Evolutionary conservation across 2,329 filamentous ascomycete genomes (phyloP).

Genomic region (Aspergillus quadricinctus): DNA sequence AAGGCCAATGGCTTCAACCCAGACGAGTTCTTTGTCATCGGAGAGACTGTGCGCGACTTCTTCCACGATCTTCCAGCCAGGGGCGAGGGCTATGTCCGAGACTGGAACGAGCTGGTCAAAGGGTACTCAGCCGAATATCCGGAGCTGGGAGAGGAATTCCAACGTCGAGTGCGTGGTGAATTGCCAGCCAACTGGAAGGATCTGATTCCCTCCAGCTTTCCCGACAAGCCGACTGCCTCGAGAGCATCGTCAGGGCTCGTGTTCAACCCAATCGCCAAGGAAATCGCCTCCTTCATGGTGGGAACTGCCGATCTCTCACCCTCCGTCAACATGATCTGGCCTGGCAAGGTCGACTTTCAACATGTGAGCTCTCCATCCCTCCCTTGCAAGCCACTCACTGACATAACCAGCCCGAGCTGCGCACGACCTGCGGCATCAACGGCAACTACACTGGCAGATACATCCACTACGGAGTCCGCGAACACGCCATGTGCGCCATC

Average conservation of each 20-base stretch:
- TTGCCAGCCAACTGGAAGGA: slow-evolving; percentile 48
- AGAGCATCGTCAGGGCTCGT: slow-evolving; percentile 47
- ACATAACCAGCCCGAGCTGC: no score
- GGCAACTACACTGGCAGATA: no score
- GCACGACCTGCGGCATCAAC: no score
- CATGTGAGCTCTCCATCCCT: no score
- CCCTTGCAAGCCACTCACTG: no score
- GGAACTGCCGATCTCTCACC: no score
- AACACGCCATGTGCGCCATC: no score
- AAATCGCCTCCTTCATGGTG: no score
- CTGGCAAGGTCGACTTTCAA: no score
- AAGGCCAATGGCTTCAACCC: slow-evolving; percentile 47
- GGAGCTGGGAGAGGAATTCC: slow-evolving; percentile 48
- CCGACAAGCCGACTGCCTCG: slow-evolving; percentile 48
- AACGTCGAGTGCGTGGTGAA: slow-evolving; percentile 45
- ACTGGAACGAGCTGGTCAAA: slow-evolving; percentile 48
- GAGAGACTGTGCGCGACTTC: slow-evolving; percentile 39
- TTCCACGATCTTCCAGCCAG: slow-evolving; percentile 47
- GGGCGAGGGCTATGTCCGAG: slow-evolving; percentile 44
- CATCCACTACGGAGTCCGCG: no score
- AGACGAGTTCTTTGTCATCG: slow-evolving; percentile 44
- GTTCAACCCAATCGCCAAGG: slow-evolving; percentile 48
- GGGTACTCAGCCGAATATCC: slow-evolving; percentile 44
- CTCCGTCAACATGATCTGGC: no score
- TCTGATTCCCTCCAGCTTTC: slow-evolving; percentile 48